Base-by-base conservation (phyloP, 169 alveolate genomes). In the Cryptosporidium meleagridis region DNA sequence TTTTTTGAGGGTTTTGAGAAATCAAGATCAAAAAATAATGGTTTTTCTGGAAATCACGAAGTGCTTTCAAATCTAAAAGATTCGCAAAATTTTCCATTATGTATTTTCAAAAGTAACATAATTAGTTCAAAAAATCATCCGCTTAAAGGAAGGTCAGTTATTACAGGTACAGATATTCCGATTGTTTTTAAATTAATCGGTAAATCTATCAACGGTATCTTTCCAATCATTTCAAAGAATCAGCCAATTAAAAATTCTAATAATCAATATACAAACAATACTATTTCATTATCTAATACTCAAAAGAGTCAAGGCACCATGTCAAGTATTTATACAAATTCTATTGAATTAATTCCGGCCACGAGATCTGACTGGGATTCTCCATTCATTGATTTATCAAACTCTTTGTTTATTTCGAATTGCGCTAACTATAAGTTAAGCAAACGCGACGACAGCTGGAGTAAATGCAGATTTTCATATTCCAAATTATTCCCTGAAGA, bases 1-100 rank as follows among this genome's bases (percentile, higher is more conserved):
- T 44, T 23, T 44, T 80, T 80, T 62, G 89, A 80, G 55, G n/a
- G 70, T 7, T 80, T 62, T 80, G 75, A 80, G 8, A 59, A 80
- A 41, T 61, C 29, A 39, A 59, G 37, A 39, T 26, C 65, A 9
- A 80, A 65, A 65, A 41, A 23, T 23, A 75, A 61, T 29, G 48
- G 58, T n/a, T 59, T 59, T 48, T 61, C 67, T 31, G 26, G 37
- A 8, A 80, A 23, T 35, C n/a, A 9, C 16, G 86, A 73, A 14
- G 8, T 44, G 7, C 59, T 62, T 51, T 53, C 59, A 18, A 73
- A 33, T 73, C 16, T 55, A 58, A 39, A 53, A 53, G 48, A 16
- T 53, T 59, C 48, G 0, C 72, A 59, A 10, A 44, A 10, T 80
- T 80, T 45, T n/a, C 75, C 89, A 41, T 29, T 80, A 59, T 80